Evolutionary conservation across 768 basidiomycete genomes (phyloP).

Genomic region (Amanita polypyramis): DNA sequence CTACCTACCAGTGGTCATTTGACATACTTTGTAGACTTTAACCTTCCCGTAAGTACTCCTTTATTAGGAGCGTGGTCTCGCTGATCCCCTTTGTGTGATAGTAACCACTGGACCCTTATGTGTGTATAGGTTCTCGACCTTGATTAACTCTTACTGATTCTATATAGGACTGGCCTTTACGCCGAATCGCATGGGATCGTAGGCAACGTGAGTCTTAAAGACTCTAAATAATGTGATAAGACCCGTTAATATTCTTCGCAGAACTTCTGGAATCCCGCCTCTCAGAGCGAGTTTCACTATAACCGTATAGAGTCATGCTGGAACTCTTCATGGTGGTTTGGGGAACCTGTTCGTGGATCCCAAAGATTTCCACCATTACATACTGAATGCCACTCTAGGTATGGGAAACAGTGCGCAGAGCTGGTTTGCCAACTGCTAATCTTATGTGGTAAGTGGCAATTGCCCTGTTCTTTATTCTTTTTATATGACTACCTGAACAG

Average conservation of each 20-base stretch:
- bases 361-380: background rate
- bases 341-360: constrained; percentile 58
- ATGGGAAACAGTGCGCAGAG: constrained; percentile 81
- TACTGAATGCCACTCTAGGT: constrained; percentile 37
- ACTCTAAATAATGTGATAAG: background rate
- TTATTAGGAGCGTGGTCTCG: background rate
- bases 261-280: constrained; percentile 82
- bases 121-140: constrained; percentile 20
- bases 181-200: constrained; percentile 89
- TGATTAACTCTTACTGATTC: constrained; percentile 2
- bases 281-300: constrained; percentile 59
- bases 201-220: constrained; percentile 51
- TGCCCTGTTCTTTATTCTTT: background rate
- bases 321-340: constrained; percentile 75
- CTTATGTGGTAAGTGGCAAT: constrained; percentile 71
- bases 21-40: constrained; percentile 43
- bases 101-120: constrained; percentile 89
- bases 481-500: constrained; percentile 22
- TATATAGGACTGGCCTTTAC: constrained; percentile 75
- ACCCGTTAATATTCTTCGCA: constrained; percentile 16
- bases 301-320: constrained; percentile 50
- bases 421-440: constrained; percentile 69
- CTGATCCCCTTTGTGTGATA: constrained; percentile 17
- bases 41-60: constrained; percentile 71
- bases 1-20: constrained; percentile 4